Percentiles rank a stretch among this genome's conserved stretches.
These are phyloP conservation scores for Syncephalis fuscata DNA, from an alignment of 371 early-diverging fungal species.

Conservation along the genomic window DNA sequence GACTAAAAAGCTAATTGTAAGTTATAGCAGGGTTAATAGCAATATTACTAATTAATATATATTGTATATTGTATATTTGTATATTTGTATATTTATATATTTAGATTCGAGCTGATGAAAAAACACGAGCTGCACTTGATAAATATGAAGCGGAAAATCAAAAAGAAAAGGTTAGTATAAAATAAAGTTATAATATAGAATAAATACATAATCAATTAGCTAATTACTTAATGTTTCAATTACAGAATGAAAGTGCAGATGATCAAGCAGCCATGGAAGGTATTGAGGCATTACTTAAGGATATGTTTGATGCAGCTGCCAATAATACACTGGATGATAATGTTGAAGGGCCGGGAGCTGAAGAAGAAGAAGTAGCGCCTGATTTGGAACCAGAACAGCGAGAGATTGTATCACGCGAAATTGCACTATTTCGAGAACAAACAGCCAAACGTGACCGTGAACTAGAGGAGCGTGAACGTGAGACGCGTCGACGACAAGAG, in stretches of 20 bases:
- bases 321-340: constrained; percentile 7
- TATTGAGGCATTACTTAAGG: neutral
- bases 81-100: neutral
- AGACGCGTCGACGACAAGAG: constrained; percentile 10
- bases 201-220: neutral
- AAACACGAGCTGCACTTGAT: constrained; percentile 40
- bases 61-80: neutral
- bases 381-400: constrained; percentile 29
- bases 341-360: constrained; percentile 9
- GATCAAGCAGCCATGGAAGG: neutral
- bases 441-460: constrained; percentile 37
- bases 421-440: constrained; percentile 43
- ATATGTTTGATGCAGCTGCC: neutral
- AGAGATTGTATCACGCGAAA: constrained; percentile 33
- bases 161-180: constrained; percentile 1
- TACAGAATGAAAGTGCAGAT: too few relatives aligned
- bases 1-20: constrained; percentile 41
- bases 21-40: neutral
- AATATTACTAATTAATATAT: neutral
- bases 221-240: too few relatives aligned
- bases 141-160: constrained; percentile 25
- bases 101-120: constrained; percentile 52
- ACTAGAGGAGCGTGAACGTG: neutral
- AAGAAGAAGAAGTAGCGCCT: constrained; percentile 23
- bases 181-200: neutral